Evolutionary conservation across 148 eudicot species (phyloP), one percentile per base, ranked within the genome.

Genomic region (Spergularia bocconei): DNA sequence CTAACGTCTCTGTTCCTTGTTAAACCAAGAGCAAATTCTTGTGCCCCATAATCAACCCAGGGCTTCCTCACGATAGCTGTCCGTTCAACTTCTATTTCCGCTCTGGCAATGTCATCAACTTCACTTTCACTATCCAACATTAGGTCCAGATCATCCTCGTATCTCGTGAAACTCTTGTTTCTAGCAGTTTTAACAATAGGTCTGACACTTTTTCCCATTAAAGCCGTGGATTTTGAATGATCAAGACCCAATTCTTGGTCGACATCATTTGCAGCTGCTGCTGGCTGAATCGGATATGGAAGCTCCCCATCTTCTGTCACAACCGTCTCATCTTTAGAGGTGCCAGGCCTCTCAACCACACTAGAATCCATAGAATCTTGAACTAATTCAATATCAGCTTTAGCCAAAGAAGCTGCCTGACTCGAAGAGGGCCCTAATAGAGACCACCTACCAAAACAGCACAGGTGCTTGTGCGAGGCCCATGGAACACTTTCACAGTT

Each of bases 231-330:
- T 83, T 78, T 86, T 33, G 89, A 81, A 74, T 79, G 81, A 65
- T 86, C 87, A 52, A 54, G 79, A 52, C 79, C 85, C 52, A 88
- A 77, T 63, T 80, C 88, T 79, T 87, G 86, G 20, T 63, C 73
- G 75, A 64, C 75, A 82, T 84, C 85, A 72, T 81, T 81, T 56
- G 69, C 70, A 61, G 67, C 80, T 54, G 70, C 50, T 36, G 84
- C 64, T 72, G 74, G 74, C 12, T 83, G 81, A 80, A 79, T 39
- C 63, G 86, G 66, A 65, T 88, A 86, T 66, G 97, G 99, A 75
- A 95, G 93, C 76, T 95, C 97, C 66, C 97, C 99, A 86, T 95
- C 99, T 83, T 95, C 99, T 73, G 86, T 84, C 52, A 71, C 48
- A 71, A 63, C 73, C 20, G 69, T 56, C 63, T 78, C 93, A 65